Evolutionary conservation across 768 basidiomycete genomes (phyloP), one percentile per base, ranked within the genome.

Genomic region (Roridomyces roridus): DNA sequence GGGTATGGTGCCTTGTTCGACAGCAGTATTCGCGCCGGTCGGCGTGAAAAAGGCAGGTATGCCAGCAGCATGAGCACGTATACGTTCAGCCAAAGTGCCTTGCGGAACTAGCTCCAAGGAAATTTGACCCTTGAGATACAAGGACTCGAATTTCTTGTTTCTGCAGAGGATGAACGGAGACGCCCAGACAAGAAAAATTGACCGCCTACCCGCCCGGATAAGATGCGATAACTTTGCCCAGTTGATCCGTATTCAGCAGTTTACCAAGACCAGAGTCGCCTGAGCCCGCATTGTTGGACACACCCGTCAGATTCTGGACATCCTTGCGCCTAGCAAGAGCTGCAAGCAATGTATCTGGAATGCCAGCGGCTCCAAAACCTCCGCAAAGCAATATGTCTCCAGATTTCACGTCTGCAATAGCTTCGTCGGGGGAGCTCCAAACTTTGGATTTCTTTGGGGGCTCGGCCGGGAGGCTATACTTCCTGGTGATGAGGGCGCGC

Each of bases 1-100:
- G 24, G 93, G 90, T 65, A 95, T 92, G 4, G 81, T 71, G 2
- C 93, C 93, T 43, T 85, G 75, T 70, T 95, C 91, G 3, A 94
- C 84, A 3, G 91, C 91, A 18, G 93, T 95, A 20, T 83, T 83
- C 8, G 92, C 91, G 15, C 95, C 94, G 0, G 94, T 94, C 15
- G 94, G 94, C 6, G 92, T 96, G 73, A 80, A 96, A 78, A 97
- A 94, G n/a, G 89, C 93, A 17, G 94, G 94, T 57, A 94, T 93
- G 46, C 94, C 94, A 11, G 92, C 91, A 9, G 92, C 94, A 54
- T 92, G 90, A 7, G 94, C 91, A 31, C 94, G 88, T 57, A 95
- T 79, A 55, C 94, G 88, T 68, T 95, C 94, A 15, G 89, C 86
- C 40, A 97, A 85, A 14, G 93, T 95, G 10, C 94, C 94, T 74